Evolutionary conservation across 176 grass and related monocot genomes (phyloP), one percentile per base, ranked within the genome.

Genomic region (Aegilops bicornis): DNA sequence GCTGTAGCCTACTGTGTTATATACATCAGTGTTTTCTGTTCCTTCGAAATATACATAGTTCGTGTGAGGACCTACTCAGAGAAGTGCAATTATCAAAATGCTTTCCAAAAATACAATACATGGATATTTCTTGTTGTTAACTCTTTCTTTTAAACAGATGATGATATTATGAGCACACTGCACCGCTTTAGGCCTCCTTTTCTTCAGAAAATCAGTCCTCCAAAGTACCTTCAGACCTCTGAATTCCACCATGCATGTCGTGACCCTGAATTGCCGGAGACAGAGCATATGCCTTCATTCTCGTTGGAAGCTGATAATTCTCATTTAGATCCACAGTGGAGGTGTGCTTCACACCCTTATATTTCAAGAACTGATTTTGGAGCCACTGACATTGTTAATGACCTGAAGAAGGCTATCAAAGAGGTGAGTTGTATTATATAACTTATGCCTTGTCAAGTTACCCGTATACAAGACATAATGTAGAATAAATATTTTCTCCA

Each of bases 151-250:
- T 83, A 39, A 86, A 70, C 91, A 98, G 95, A 98, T 92, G 95
- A 93, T 88, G 85, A 92, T 87, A 72, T 93, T 80, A 83, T 98
- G 76, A 83, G 32, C 62, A 76, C 76, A 77, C 68, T 98, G 72
- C 95, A 98, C 64, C 64, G 71, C 31, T 93, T 90, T 84, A 85
- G 95, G 58, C 95, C 95, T 19, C 79, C 27, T 24, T 90, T 95
- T 87, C 59, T 98, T 70, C 82, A 61, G 83, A 87, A 93, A 84
- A 87, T 75, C 45, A 80, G 87, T 75, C 76, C 81, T 89, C 93
- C 91, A 1, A 89, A 59, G 82, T 89, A 93, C 36, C 82, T 90
- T 69, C 85, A 92, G 83, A 91, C 93, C 83, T 91, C 35, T 82
- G 33, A 83, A 86, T 98, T 95, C 85, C 82, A 83, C 13, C 95